A percentile compares a stretch with the other conserved stretches of the same genome.
Conservation (phyloP, 2,329 filamentous ascomycete genomes). For the Macrophomina pseudophaseolina region DNA sequence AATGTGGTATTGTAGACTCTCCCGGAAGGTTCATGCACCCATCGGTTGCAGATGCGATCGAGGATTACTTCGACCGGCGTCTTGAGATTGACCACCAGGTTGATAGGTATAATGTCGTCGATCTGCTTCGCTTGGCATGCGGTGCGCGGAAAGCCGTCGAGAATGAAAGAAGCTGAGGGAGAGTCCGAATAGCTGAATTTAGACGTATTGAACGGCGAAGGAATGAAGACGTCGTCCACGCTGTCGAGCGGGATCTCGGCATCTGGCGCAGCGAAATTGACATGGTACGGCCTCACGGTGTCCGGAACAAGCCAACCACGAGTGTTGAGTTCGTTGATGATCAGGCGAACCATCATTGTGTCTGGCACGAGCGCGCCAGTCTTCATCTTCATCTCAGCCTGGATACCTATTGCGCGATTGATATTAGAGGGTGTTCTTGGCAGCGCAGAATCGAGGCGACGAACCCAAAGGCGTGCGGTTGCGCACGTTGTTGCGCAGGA, state of each 20-base stretch:
- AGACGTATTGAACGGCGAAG: constrained; percentile 42
- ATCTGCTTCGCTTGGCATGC: constrained; percentile 77
- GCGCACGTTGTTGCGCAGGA: constrained; percentile 91
- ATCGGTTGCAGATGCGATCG: constrained; percentile 86
- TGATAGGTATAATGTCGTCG: constrained; percentile 86
- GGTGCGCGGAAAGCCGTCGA: constrained; percentile 95
- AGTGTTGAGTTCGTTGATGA: constrained; percentile 83
- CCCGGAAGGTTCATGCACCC: constrained; percentile 91
- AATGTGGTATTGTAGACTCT: constrained; percentile 95
- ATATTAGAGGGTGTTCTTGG: neutral
- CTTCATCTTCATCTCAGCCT: constrained; percentile 88
- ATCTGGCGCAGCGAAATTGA: constrained; percentile 45
- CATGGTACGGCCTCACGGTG: constrained; percentile 52
- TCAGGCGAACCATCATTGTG: constrained; percentile 87
- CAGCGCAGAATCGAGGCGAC: constrained; percentile 33
- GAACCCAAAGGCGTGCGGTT: constrained; percentile 82
- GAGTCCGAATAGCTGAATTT: constrained; percentile 63
- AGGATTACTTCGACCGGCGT: constrained; percentile 88
- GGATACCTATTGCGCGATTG: constrained; percentile 67
- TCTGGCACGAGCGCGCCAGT: constrained; percentile 89
- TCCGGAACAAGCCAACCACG: constrained; percentile 77
- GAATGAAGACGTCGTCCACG: constrained; percentile 50
- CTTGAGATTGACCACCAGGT: constrained; percentile 84
- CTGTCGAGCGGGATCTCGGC: constrained; percentile 34
- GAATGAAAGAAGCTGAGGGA: constrained; percentile 84